Evolutionary conservation across 2,329 filamentous ascomycete genomes (phyloP), one percentile per base, ranked within the genome.

Genomic region (Trichothecium roseum): DNA sequence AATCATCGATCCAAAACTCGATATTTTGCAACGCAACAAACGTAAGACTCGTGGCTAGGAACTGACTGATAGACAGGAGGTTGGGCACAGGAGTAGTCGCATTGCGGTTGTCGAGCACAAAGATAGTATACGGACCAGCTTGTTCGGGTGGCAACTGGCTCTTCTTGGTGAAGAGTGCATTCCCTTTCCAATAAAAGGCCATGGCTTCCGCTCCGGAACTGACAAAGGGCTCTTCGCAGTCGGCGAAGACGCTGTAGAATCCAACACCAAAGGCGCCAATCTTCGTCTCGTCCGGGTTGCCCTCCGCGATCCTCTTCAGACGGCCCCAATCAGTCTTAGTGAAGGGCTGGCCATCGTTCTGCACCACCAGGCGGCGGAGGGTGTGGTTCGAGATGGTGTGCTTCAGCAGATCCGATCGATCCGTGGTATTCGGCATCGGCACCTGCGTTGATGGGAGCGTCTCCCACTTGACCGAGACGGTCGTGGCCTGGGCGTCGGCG

Each of bases 131-230:
- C 22, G 66, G 66, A 37, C 69, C 81, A 13, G 68, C 62, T 50
- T 86, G 71, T 17, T 74, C 74, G 31, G 75, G 67, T 2, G 82
- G 78, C 7, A 95, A 62, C 45, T 79, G 78, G 16, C 91, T 70
- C 46, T 86, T 84, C 48, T 88, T 82, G 17, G 93, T 98, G 55
- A 94, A 96, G 2, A 98, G 71, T 5, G 86, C 85, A 56, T 96
- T 96, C n/a, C 84, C 88, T 57, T 95, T 96, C 93, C 91, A 98
- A 64, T 95, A 98, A 53, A 98, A 98, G 1, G 89, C 89, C 85
- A 98, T 95, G 27, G 87, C 88, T 59, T 94, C 81, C 42, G 72
- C 75, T 1, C 91, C 91, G 1, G 89, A 96, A 45, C 86, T 91
- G 44, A 98, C 84, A 52, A 98, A 96, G 1, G 91, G 91, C 48